Evolutionary conservation across 2,329 filamentous ascomycete species (phyloP).

Genomic region (Emergomyces orientalis): DNA sequence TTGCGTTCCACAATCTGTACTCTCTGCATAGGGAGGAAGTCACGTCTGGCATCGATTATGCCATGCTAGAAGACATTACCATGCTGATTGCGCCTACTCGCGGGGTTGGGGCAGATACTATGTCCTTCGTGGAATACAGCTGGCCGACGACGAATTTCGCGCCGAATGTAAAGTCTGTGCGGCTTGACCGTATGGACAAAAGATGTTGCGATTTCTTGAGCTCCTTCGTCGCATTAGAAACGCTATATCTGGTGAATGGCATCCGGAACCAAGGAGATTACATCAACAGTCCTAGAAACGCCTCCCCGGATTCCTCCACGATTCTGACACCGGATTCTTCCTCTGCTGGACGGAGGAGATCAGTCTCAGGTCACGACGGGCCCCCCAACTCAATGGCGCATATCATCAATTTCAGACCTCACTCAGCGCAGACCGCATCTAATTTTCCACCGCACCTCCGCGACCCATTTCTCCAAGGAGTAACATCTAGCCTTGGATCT

Average conservation of each 20-base stretch:
- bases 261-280: slow-evolving; percentile 23
- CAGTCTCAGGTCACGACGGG: neutral
- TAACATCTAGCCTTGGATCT: slow-evolving; percentile 43
- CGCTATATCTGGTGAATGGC: slow-evolving; percentile 44
- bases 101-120: slow-evolving; percentile 30
- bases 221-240: slow-evolving; percentile 39
- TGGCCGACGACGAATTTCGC: slow-evolving; percentile 37
- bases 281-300: slow-evolving; percentile 22
- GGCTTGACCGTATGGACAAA: slow-evolving; percentile 42
- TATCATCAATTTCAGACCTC: slow-evolving; percentile 14
- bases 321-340: neutral
- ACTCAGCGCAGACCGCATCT: slow-evolving; percentile 18
- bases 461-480: slow-evolving; percentile 42
- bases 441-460: slow-evolving; percentile 28
- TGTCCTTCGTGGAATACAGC: slow-evolving; percentile 48
- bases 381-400: neutral
- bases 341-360: neutral
- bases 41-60: slow-evolving; percentile 35
- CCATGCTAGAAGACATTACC: slow-evolving; percentile 40
- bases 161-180: slow-evolving; percentile 39
- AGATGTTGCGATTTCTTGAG: slow-evolving; percentile 37
- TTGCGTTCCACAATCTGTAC: slow-evolving; percentile 51
- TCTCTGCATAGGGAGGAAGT: slow-evolving; percentile 43
- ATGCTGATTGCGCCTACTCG: slow-evolving; percentile 44
- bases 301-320: slow-evolving; percentile 10